Base-by-base conservation (phyloP, 371 early-diverging fungal species). In the Haplosporangium sp. region DNA sequence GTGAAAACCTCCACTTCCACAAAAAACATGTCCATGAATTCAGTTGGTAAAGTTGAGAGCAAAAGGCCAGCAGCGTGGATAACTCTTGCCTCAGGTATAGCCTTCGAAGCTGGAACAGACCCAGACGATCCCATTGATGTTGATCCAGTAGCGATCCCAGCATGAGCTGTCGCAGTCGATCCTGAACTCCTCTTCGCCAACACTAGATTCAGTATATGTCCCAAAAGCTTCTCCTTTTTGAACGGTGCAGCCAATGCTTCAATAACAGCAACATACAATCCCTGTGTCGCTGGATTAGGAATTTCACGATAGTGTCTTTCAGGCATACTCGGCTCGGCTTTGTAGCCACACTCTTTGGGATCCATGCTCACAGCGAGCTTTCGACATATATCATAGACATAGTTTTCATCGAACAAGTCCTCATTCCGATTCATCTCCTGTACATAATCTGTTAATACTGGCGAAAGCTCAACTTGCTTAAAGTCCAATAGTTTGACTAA, bases 281-380 rank as follows among this genome's bases (percentile, higher is more conserved):
- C 91, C 65, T 89, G 87, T 15, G 92, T 85, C 13, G 91, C 90
- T 13, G 95, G 94, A 60, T 92, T 94, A 1, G 93, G 86, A 42
- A 94, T 91, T 76, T 94, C 95, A 44, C 94, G 87, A 70, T 92
- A 94, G 72, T 93, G 93, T 0, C 92, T 85, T 72, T 94, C 94
- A 0, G 95, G 94, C 63, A 93, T 74, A 10, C 83, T 74, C 19
- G 89, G 67, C 44, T 90, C 77, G 9, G 75, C 73, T 69, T 88
- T 83, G 17, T 87, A 88, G 5, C 87, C 90, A 64, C 89, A 91
- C 65, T 84, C 86, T 72, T 88, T 85, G 66, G 87, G 89, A 45
- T 86, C 86, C 65, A 88, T 48, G 66, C 66, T 91, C 84, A 71
- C 35, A 4, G 90, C 88, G 20, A 92, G 61, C 71, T 89, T 90